phyloP scores from a whole-genome alignment of 331 rosid genomes.

The Pyracantha coccinea region DNA sequence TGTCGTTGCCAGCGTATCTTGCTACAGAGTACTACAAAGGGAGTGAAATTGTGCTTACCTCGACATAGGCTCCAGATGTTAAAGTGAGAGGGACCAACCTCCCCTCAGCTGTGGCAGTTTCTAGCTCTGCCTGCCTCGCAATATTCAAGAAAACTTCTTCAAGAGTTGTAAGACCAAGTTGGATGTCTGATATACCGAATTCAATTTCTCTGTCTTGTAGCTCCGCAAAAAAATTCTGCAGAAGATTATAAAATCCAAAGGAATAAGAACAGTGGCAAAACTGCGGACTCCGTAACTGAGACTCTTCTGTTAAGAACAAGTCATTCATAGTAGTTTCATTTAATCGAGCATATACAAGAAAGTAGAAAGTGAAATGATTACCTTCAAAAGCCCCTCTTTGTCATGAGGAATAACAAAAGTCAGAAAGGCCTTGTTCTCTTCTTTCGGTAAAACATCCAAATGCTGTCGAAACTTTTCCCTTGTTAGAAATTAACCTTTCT shows the following conservation, averaged over 20 bases:
- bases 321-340: not conserved
- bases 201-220: conserved; percentile 67
- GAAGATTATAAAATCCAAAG: not conserved
- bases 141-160: conserved; percentile 96
- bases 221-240: conserved; percentile 60
- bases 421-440: conserved; percentile 54
- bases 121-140: conserved; percentile 83
- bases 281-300: not conserved
- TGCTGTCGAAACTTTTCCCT: conserved; percentile 45
- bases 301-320: not conserved
- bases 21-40: not conserved
- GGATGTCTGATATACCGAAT: conserved; percentile 80
- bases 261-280: not conserved
- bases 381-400: conserved; percentile 58
- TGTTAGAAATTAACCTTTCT: conserved; percentile 20
- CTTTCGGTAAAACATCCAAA: conserved; percentile 72
- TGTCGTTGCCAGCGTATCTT: not conserved
- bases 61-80: conserved; percentile 54
- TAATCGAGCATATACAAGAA: not conserved
- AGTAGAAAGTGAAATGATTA: conserved; percentile 15
- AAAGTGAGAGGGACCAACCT: conserved; percentile 49
- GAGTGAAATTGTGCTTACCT: conserved; percentile 24
- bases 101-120: conserved; percentile 81
- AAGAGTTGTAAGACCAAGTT: conserved; percentile 77
- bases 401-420: conserved; percentile 88